phyloP scores from a whole-genome alignment of 2,329 filamentous ascomycete species.

The Fusarium citri region DNA sequence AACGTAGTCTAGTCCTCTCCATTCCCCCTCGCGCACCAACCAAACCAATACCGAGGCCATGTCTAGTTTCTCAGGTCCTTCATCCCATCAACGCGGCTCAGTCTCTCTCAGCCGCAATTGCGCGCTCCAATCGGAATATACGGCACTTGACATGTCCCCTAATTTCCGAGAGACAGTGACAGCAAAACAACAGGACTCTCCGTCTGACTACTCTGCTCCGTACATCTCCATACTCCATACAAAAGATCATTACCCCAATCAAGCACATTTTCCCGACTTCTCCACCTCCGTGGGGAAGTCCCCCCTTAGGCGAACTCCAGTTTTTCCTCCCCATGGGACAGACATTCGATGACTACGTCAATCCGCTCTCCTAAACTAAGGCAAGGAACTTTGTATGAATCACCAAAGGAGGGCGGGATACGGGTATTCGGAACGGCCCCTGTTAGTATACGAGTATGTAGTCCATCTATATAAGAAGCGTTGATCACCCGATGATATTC shows the following conservation, averaged over 20 bases:
- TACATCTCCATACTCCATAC: neutral
- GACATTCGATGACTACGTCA: constrained; percentile 2
- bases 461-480: constrained; percentile 23
- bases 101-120: constrained; percentile 13
- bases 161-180: constrained; percentile 6
- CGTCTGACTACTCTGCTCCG: neutral
- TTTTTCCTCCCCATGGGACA: constrained; percentile 1
- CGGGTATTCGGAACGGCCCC: constrained; percentile 14
- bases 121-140: constrained; percentile 23
- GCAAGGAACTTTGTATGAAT: neutral
- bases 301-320: constrained; percentile 4
- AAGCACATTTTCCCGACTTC: constrained; percentile 12
- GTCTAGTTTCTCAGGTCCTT: neutral
- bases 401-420: neutral
- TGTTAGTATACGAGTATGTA: constrained; percentile 4
- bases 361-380: neutral
- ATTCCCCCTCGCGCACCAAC: constrained; percentile 18
- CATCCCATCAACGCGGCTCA: neutral
- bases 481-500: neutral
- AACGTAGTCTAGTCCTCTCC: neutral
- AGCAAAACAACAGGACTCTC: neutral
- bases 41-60: constrained; percentile 1
- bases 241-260: constrained; percentile 3
- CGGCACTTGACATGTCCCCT: neutral
- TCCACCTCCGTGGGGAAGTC: constrained; percentile 23